Evolutionary conservation across 2,329 filamentous ascomycete genomes (phyloP).

Genomic region (Alternaria hordeiaustralica): DNA sequence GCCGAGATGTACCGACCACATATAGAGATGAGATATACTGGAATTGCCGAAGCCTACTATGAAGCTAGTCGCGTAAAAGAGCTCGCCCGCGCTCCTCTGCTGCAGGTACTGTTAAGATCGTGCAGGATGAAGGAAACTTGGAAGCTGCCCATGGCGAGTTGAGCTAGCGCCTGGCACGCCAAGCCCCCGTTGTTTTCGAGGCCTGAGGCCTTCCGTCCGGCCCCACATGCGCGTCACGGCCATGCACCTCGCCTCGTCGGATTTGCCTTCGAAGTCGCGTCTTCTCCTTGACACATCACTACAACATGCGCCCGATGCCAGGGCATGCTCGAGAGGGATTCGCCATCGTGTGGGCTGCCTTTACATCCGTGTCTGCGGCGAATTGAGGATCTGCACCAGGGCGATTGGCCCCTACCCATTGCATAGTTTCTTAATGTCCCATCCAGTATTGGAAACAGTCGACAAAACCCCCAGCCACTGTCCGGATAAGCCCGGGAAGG

Average conservation of each 20-base stretch:
- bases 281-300: neutral
- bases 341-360: neutral
- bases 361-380: neutral
- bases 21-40: neutral
- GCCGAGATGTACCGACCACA: neutral
- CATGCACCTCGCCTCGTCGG: neutral
- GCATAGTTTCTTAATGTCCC: neutral
- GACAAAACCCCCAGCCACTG: neutral
- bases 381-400: too few species aligned
- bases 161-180: neutral
- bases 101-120: neutral
- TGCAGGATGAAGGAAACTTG: neutral
- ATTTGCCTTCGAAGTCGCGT: neutral
- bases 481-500: neutral
- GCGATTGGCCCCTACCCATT: neutral
- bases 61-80: neutral
- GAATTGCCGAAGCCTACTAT: neutral
- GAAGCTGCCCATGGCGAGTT: neutral
- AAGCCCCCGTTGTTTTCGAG: neutral
- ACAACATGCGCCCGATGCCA: neutral
- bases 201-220: neutral
- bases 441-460: neutral
- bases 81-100: neutral
- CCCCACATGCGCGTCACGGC: neutral
- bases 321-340: neutral